Base-by-base conservation (phyloP, 1,284 basidiomycete species). In the Singerocomus inundabilis region DNA sequence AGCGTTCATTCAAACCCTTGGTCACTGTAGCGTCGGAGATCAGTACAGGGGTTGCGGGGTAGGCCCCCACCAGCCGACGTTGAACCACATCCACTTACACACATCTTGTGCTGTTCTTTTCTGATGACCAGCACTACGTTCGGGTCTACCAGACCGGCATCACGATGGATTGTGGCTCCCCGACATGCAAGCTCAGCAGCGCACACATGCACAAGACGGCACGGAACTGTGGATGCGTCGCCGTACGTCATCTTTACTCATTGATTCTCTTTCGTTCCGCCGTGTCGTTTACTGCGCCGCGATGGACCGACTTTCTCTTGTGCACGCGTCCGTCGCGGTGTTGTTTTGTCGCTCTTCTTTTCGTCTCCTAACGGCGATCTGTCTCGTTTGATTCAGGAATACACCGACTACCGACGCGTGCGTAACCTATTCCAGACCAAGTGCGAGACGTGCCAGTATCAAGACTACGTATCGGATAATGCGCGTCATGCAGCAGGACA, bases 31-130 rank as follows among this genome's bases (percentile, higher is more conserved):
- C 30, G 70, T 83, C 41, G 81, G 81, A 38, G 81, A 83, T 57
- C 83, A 73, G 57, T 80, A 81, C 59, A 75, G 81, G 62, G 81
- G 81, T 26, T 83, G 81, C 56, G 77, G 79, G 52, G 81, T 82
- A 64, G 1, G 8, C 25, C 3, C 16, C 26, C 4, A 9, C 28
- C 15, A 21, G 21, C 33, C 34, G 29, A 26, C 15, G n/a, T 36
- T 6, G 6, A 9, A 28, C 37, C n/a, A n/a, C n/a, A n/a, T n/a
- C n/a, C n/a, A n/a, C n/a, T n/a, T n/a, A n/a, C n/a, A n/a, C n/a
- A n/a, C n/a, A n/a, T n/a, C n/a, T n/a, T n/a, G 35, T 51, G 38
- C 58, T 47, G 60, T 63, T n/a, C n/a, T n/a, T n/a, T n/a, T n/a
- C n/a, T n/a, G 59, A 52, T 48, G 35, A 47, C 55, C 26, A 26